Percentiles rank a stretch among this genome's conserved stretches.
Evolutionary conservation across 768 basidiomycete species (phyloP).

Genomic region (Omphalotus guepiniiformis): DNA sequence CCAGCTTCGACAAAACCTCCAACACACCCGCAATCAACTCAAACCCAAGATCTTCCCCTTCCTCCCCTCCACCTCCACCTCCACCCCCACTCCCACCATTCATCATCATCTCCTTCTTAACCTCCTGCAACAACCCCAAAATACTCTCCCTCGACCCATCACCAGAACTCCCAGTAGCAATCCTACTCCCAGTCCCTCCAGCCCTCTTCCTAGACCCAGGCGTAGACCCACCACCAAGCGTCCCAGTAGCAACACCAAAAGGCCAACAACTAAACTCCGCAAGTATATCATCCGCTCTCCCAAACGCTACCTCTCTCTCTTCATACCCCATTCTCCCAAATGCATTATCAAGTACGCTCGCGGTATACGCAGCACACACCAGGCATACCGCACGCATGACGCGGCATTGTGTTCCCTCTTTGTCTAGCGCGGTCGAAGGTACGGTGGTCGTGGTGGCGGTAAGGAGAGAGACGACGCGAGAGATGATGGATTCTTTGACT

Average conservation of each 20-base stretch:
- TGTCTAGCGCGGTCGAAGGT: constrained; percentile 67
- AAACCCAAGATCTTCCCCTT: constrained; percentile 73
- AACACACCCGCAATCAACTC: constrained; percentile 91
- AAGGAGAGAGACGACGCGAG: constrained; percentile 71
- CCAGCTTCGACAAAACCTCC: constrained; percentile 90
- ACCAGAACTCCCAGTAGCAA: constrained; percentile 52
- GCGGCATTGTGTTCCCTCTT: constrained; percentile 78
- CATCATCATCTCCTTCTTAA: constrained; percentile 56
- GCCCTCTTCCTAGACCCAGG: constrained; percentile 31
- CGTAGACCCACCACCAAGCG: constrained; percentile 12
- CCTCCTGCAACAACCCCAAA: constrained; percentile 70
- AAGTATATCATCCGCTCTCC: constrained; percentile 89
- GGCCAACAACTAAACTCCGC: constrained; percentile 92
- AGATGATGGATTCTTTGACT: constrained; percentile 81
- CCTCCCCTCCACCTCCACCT: constrained; percentile 8
- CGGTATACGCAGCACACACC: constrained; percentile 90
- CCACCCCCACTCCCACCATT: not conserved
- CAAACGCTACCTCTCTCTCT: constrained; percentile 89
- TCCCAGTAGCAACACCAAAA: constrained; percentile 45
- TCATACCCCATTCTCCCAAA: constrained; percentile 85
- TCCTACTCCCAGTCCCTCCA: constrained; percentile 31
- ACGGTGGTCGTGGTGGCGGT: constrained; percentile 80
- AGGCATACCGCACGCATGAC: constrained; percentile 78
- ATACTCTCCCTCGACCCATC: constrained; percentile 56
- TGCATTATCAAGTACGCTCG: constrained; percentile 93